phyloP scores from a whole-genome alignment of 495 filamentous ascomycete species.

The Paragyromitra xinjiangensis region DNA sequence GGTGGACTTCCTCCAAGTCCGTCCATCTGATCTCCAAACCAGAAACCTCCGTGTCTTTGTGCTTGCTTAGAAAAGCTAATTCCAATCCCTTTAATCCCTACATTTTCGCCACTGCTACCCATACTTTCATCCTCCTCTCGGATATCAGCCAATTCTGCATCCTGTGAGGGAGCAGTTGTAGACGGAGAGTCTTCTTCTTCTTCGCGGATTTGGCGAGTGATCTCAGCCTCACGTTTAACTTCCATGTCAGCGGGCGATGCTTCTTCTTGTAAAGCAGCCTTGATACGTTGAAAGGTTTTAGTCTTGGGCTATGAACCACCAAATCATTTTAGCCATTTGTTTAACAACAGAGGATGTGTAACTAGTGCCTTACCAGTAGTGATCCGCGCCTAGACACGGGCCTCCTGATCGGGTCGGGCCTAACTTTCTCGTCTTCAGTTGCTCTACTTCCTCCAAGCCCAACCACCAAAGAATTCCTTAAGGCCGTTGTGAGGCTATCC shows the following conservation, averaged over 20 bases:
- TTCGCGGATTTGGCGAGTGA: conserved; percentile 91
- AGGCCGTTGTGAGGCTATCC: conserved; percentile 49
- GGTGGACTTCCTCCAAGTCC: conserved; percentile 55
- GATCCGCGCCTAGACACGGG: conserved; percentile 87
- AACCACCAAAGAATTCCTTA: conserved; percentile 51
- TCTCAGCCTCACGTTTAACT: conserved; percentile 89
- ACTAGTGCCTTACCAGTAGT: conserved; percentile 71
- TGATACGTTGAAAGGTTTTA: conserved; percentile 90
- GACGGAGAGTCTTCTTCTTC: conserved; percentile 63
- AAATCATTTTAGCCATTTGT: conserved; percentile 41
- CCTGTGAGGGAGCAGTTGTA: conserved; percentile 62
- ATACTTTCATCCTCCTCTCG: conserved; percentile 55
- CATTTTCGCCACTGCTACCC: conserved; percentile 46
- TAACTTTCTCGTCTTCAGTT: conserved; percentile 76
- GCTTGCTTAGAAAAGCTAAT: conserved; percentile 56
- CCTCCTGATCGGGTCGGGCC: conserved; percentile 65
- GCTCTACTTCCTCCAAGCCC: conserved; percentile 24
- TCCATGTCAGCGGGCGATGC: conserved; percentile 85
- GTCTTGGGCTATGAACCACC: conserved; percentile 76
- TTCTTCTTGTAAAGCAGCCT: conserved; percentile 88
- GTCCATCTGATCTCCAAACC: conserved; percentile 57
- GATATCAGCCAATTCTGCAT: conserved; percentile 52
- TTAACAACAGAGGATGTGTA: background rate
- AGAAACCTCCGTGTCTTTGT: conserved; percentile 55
- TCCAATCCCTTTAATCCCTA: conserved; percentile 40